phyloP scores from a whole-genome alignment of 2,329 filamentous ascomycete genomes.

The Orbilia quercus region DNA sequence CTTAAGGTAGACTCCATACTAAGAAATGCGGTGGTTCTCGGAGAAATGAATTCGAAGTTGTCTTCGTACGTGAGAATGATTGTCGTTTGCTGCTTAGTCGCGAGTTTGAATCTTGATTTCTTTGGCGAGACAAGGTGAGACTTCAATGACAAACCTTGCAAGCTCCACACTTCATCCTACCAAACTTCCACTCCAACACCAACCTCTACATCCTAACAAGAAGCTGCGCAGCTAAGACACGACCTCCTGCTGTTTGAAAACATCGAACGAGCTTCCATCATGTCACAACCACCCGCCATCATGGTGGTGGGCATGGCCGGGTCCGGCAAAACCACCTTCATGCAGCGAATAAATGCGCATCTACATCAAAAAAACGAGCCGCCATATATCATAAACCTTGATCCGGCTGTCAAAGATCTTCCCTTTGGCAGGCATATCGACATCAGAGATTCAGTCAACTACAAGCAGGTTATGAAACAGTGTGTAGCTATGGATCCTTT shows the following conservation, averaged over 20 bases:
- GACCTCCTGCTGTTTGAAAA: slow-evolving; percentile 3
- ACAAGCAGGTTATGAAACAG: slow-evolving; percentile 99
- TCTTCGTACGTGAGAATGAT: not conserved
- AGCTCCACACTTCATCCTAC: slow-evolving; percentile 36
- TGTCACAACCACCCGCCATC: slow-evolving; percentile 47
- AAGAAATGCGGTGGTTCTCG: not conserved
- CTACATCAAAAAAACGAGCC: slow-evolving; percentile 82
- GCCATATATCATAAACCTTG: slow-evolving; percentile 96
- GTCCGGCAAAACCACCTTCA: slow-evolving; percentile 99
- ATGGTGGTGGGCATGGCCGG: slow-evolving; percentile 67
- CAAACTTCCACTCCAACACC: slow-evolving; percentile 28
- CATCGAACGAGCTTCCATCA: slow-evolving; percentile 31
- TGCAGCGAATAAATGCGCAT: slow-evolving; percentile 96
- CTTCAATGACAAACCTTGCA: slow-evolving; percentile 51
- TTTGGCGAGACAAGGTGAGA: slow-evolving; percentile 22
- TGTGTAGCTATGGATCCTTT: slow-evolving; percentile 67
- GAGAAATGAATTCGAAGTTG: not conserved
- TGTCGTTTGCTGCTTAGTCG: slow-evolving; percentile 5
- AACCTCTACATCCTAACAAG: not conserved
- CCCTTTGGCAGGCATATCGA: slow-evolving; percentile 98
- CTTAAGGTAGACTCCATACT: slow-evolving; percentile 36
- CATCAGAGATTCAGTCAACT: slow-evolving; percentile 98
- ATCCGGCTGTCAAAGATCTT: slow-evolving; percentile 90
- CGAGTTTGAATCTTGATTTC: slow-evolving; percentile 7
- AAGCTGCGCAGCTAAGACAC: not conserved